A percentile compares a stretch with the other conserved stretches of the same genome.
These are phyloP conservation scores for Pezicula neosporulosa DNA, from an alignment of 2,329 filamentous ascomycete genomes.

Conservation along the genomic window DNA sequence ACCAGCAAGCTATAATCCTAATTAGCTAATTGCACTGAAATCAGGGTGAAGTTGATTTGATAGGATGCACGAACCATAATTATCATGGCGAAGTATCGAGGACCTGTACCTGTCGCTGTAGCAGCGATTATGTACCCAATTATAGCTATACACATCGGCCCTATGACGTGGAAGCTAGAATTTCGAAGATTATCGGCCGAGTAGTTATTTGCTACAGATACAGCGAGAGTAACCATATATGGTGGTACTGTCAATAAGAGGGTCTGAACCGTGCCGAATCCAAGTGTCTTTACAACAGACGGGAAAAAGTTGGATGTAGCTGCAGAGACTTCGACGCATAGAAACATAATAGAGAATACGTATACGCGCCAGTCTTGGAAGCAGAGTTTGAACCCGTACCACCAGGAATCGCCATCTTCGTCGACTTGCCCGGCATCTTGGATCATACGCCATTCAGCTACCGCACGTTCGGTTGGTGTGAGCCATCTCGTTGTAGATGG, in stretches of 20 bases:
- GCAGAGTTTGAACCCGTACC: not conserved
- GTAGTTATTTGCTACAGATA: not conserved
- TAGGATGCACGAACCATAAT: constrained; percentile 1
- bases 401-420: constrained; percentile 2
- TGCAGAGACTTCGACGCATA: not conserved
- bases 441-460: not conserved
- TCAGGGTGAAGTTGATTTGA: not conserved
- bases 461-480: not conserved
- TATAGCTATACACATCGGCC: not conserved
- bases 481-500: constrained; percentile 26
- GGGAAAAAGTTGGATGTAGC: constrained; percentile 22
- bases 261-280: constrained; percentile 9
- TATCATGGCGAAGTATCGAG: constrained; percentile 7
- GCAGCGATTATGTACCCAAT: constrained; percentile 1
- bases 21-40: not conserved
- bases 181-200: not conserved
- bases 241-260: constrained; percentile 2
- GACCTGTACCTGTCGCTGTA: not conserved
- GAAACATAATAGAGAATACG: constrained; percentile 5
- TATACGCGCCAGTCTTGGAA: constrained; percentile 6
- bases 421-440: not conserved
- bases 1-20: not conserved
- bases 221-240: not conserved
- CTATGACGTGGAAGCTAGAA: not conserved
- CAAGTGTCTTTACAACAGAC: constrained; percentile 21